These are phyloP conservation scores for Trichophaea hybrida DNA, from an alignment of 2,329 filamentous ascomycete species.

Conservation along the genomic window DNA sequence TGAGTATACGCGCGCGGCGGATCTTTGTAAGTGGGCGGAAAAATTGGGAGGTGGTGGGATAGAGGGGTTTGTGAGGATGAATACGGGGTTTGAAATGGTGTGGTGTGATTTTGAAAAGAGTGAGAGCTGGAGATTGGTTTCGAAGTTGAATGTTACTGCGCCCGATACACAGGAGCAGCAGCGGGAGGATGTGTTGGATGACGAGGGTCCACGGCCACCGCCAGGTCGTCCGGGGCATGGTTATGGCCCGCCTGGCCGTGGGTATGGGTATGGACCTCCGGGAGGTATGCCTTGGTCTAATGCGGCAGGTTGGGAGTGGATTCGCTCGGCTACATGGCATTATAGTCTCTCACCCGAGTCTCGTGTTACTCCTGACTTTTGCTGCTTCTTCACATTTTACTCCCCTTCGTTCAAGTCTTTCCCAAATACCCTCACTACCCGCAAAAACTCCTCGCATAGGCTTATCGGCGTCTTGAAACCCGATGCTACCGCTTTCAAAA, in stretches of 20 bases:
- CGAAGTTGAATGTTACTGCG: background rate
- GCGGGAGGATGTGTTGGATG: background rate
- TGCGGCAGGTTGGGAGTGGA: background rate
- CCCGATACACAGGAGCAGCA: background rate
- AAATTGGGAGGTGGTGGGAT: constrained; percentile 34
- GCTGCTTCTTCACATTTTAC: background rate
- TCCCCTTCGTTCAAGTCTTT: background rate
- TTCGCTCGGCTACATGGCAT: constrained; percentile 1
- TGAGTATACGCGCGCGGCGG: background rate
- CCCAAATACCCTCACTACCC: background rate
- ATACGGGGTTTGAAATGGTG: constrained; percentile 40
- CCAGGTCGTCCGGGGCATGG: background rate
- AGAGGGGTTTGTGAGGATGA: constrained; percentile 40
- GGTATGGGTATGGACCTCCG: background rate
- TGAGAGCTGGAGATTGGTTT: background rate
- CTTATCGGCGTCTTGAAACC: background rate
- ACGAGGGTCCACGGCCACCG: background rate
- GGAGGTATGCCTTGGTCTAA: background rate
- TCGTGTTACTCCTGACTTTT: background rate
- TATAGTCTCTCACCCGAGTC: background rate
- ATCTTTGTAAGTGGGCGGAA: constrained; percentile 30
- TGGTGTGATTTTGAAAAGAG: constrained; percentile 37
- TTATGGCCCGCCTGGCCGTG: background rate
- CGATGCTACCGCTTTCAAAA: background rate
- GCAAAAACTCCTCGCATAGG: background rate